phyloP scores from a whole-genome alignment of 1,284 basidiomycete species.

The Malassezia slooffiae region DNA sequence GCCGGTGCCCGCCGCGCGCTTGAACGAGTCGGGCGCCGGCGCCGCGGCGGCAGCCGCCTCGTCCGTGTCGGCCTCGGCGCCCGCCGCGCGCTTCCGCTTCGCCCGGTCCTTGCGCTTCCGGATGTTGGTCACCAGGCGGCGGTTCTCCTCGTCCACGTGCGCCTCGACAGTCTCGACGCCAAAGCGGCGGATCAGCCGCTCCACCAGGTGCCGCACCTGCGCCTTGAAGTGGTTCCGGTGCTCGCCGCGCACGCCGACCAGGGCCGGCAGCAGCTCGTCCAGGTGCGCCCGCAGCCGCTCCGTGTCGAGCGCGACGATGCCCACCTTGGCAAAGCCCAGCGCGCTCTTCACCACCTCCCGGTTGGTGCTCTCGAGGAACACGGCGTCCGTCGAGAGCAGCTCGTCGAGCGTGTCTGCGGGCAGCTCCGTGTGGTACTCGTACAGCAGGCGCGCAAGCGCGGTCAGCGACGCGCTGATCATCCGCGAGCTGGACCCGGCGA shows the following conservation, averaged over 20 bases:
- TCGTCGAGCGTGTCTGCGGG: constrained; percentile 69
- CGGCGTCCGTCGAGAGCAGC: constrained; percentile 71
- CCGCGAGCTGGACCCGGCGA: constrained; percentile 85
- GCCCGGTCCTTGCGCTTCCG: constrained; percentile 83
- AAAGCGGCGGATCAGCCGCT: constrained; percentile 84
- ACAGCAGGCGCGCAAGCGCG: constrained; percentile 80
- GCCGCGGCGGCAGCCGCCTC: constrained; percentile 1
- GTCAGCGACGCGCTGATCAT: constrained; percentile 98
- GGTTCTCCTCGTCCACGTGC: constrained; percentile 57
- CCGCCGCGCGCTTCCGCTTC: constrained; percentile 52
- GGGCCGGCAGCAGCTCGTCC: constrained; percentile 64
- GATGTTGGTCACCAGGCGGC: constrained; percentile 75
- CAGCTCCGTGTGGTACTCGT: constrained; percentile 76
- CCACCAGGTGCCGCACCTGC: constrained; percentile 92
- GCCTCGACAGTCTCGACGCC: constrained; percentile 67
- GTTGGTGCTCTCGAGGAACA: constrained; percentile 84
- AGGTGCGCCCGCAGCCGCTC: constrained; percentile 67
- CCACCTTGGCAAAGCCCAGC: constrained; percentile 87
- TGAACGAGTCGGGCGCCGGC: background rate
- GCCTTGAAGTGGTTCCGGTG: constrained; percentile 98
- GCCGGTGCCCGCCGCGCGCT: background rate
- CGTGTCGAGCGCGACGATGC: constrained; percentile 68
- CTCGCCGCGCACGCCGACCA: constrained; percentile 85
- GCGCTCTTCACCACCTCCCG: constrained; percentile 95
- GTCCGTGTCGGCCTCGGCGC: constrained; percentile 50